Conservation (phyloP, 345 rosid genomes). For the Aegle marmelos region DNA sequence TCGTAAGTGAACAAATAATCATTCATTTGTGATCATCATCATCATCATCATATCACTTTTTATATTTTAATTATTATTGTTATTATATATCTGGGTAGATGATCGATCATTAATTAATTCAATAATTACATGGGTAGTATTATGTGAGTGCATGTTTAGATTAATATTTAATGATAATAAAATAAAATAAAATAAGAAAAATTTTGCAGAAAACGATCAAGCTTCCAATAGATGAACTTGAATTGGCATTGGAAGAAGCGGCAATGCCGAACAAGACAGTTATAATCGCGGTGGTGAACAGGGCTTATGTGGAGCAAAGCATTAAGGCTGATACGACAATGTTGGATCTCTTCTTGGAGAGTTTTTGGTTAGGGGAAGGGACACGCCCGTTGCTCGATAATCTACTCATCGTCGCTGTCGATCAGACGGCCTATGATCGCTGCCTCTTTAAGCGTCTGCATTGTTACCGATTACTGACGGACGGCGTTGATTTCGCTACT, state of each 20-base stretch:
- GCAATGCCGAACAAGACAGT: constrained; percentile 56
- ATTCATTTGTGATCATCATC: not conserved
- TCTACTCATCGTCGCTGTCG: constrained; percentile 60
- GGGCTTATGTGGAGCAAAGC: constrained; percentile 60
- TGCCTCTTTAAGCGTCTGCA: constrained; percentile 62
- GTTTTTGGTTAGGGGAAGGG: constrained; percentile 75
- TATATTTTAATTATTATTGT: too few relatives aligned
- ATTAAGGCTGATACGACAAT: constrained; percentile 40
- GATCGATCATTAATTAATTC: too few relatives aligned
- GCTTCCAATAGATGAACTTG: constrained; percentile 44
- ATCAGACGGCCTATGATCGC: constrained; percentile 60
- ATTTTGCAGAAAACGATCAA: not conserved
- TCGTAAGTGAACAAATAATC: constrained; percentile 22
- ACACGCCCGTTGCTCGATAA: constrained; percentile 49
- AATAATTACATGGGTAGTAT: too few relatives aligned
- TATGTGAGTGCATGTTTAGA: too few relatives aligned
- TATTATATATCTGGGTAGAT: too few relatives aligned
- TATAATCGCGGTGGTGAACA: constrained; percentile 61
- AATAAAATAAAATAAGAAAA: too few relatives aligned
- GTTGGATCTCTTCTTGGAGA: constrained; percentile 68
- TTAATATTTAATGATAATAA: too few relatives aligned
- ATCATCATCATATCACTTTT: not conserved
- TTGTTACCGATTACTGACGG: constrained; percentile 60
- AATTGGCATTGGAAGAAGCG: constrained; percentile 36
- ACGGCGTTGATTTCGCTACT: constrained; percentile 37